phyloP scores from a whole-genome alignment of 305 asterid species.

The Andrographis paniculata region DNA sequence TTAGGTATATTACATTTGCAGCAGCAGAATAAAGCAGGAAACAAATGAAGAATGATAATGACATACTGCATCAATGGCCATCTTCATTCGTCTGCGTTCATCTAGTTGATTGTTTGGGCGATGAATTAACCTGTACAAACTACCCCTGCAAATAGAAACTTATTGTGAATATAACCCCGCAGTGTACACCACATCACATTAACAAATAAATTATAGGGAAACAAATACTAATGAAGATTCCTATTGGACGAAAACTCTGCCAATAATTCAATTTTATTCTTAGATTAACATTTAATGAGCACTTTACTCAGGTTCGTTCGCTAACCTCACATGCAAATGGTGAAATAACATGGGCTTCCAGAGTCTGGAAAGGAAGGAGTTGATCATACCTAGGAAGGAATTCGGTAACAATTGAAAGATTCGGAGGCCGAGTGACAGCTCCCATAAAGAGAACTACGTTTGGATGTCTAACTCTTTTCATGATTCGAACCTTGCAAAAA shows the following conservation, averaged over 20 bases:
- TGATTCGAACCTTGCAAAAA: constrained; percentile 70
- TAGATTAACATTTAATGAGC: too few species aligned
- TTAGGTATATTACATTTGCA: constrained; percentile 13
- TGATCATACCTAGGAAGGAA: constrained; percentile 86
- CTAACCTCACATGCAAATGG: constrained; percentile 14
- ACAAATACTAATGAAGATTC: too few species aligned
- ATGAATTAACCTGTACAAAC: constrained; percentile 87
- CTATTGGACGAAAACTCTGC: too few species aligned
- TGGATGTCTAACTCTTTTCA: constrained; percentile 91
- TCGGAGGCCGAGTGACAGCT: constrained; percentile 94
- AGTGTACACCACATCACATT: too few species aligned
- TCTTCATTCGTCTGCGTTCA: constrained; percentile 82
- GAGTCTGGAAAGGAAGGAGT: constrained; percentile 11
- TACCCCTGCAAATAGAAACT: constrained; percentile 81
- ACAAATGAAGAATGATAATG: constrained; percentile 9
- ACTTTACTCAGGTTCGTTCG: too few species aligned
- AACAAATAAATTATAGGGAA: too few species aligned
- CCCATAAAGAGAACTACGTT: constrained; percentile 98
- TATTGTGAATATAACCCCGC: too few species aligned
- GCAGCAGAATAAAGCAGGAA: constrained; percentile 9
- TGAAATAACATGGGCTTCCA: constrained; percentile 9
- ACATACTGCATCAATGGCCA: constrained; percentile 96
- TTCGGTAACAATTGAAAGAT: constrained; percentile 91
- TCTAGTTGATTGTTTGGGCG: constrained; percentile 93
- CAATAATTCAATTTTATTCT: too few species aligned